Evolutionary conservation across 2,329 filamentous ascomycete genomes (phyloP).

Genomic region (Penicillium freii): DNA sequence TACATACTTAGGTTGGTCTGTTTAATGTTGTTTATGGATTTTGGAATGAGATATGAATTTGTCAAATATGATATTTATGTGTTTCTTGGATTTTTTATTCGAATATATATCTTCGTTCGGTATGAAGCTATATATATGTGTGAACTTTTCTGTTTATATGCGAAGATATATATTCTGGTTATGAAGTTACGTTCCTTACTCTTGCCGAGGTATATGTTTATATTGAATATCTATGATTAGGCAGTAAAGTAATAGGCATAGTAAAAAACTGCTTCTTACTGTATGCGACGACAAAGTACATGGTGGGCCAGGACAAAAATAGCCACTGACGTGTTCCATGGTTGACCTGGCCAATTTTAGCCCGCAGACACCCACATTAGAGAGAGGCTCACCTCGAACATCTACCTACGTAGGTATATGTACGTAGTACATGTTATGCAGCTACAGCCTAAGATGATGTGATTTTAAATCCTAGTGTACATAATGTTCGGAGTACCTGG

Average conservation of each 20-base stretch:
- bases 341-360: slow-evolving; percentile 20
- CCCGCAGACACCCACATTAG: slow-evolving; percentile 3
- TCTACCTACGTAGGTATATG: not conserved
- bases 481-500: not conserved
- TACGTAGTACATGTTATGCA: slow-evolving; percentile 1
- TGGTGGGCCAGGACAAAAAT: slow-evolving; percentile 9
- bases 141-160: no score
- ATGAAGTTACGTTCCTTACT: not conserved
- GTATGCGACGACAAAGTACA: not conserved
- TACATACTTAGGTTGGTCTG: not conserved
- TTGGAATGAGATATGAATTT: not conserved
- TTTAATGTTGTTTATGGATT: not conserved
- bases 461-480: not conserved
- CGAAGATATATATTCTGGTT: not conserved
- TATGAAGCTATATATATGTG: not conserved
- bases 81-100: no score
- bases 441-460: not conserved
- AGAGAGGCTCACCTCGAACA: slow-evolving; percentile 4
- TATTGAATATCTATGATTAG: not conserved
- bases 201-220: not conserved
- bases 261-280: not conserved
- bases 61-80: no score
- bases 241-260: not conserved
- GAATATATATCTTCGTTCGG: not conserved
- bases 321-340: slow-evolving; percentile 25